Conservation (phyloP, 352 stramenopile species). For the Pythium brachiatum region DNA sequence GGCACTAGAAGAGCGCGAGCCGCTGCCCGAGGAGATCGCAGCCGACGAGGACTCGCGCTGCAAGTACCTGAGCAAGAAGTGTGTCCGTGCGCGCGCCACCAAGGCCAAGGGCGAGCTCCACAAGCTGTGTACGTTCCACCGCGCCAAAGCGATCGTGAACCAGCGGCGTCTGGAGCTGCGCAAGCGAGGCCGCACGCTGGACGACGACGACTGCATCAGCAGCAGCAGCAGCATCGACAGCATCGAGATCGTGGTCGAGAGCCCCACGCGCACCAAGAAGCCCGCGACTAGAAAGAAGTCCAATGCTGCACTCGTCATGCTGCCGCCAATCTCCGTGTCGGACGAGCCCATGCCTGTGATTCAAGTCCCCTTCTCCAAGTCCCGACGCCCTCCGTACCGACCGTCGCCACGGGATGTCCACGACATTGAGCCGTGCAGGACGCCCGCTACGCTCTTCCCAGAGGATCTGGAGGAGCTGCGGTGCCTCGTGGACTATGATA, state of each 20-base stretch:
- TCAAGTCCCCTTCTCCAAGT: background rate
- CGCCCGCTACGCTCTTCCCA: constrained; percentile 19
- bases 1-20: constrained; percentile 22
- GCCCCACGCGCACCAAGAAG: background rate
- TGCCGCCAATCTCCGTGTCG: constrained; percentile 19
- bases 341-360: background rate
- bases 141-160: constrained; percentile 33
- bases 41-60: constrained; percentile 24
- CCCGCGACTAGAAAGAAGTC: background rate
- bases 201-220: background rate
- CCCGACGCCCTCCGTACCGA: background rate
- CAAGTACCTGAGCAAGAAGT: constrained; percentile 38
- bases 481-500: constrained; percentile 14
- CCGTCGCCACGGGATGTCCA: constrained; percentile 20
- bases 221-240: constrained; percentile 5
- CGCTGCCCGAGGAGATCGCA: constrained; percentile 23
- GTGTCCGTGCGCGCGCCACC: constrained; percentile 19
- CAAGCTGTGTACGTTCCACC: constrained; percentile 37
- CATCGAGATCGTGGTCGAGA: background rate
- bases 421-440: constrained; percentile 19
- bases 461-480: constrained; percentile 24
- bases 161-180: constrained; percentile 31
- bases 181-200: constrained; percentile 15
- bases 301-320: constrained; percentile 16
- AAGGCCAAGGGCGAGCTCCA: constrained; percentile 34